These are phyloP conservation scores for Cercophora scortea DNA, from an alignment of 495 filamentous ascomycete genomes.

Conservation along the genomic window DNA sequence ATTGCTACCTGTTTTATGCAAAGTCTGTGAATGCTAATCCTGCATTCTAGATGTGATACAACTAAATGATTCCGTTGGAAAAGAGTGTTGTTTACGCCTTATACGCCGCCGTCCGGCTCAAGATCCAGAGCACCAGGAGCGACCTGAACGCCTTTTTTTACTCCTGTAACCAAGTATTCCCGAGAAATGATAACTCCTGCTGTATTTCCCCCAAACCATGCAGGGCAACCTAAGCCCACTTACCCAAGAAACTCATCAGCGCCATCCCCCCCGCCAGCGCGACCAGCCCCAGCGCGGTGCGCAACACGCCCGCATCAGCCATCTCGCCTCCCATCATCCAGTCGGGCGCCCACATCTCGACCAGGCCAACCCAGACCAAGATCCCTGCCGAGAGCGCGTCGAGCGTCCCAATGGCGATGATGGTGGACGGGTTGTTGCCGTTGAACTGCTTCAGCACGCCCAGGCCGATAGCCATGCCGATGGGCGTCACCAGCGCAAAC, in stretches of 20 bases:
- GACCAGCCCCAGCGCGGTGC: conserved; percentile 12
- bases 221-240: conserved; percentile 23
- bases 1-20: no score
- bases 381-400: conserved; percentile 52
- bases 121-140: no score
- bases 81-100: no score
- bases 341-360: conserved; percentile 53
- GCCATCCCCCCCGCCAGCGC: conserved; percentile 17
- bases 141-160: no score
- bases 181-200: no score
- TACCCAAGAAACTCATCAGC: conserved; percentile 26
- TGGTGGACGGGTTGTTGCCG: conserved; percentile 43
- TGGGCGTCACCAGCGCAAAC: conserved; percentile 50
- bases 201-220: no score
- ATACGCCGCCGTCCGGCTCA: no score
- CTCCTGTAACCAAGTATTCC: no score
- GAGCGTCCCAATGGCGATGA: conserved; percentile 51
- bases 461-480: conserved; percentile 54
- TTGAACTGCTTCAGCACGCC: conserved; percentile 47
- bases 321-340: conserved; percentile 38
- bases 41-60: no score
- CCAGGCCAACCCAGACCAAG: conserved; percentile 50
- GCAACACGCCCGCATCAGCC: conserved; percentile 11
- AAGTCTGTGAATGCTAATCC: no score
- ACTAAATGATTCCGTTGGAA: no score